Evolutionary conservation across 208 protist species (phyloP).

Genomic region (Acanthamoeba lugdunensis): DNA sequence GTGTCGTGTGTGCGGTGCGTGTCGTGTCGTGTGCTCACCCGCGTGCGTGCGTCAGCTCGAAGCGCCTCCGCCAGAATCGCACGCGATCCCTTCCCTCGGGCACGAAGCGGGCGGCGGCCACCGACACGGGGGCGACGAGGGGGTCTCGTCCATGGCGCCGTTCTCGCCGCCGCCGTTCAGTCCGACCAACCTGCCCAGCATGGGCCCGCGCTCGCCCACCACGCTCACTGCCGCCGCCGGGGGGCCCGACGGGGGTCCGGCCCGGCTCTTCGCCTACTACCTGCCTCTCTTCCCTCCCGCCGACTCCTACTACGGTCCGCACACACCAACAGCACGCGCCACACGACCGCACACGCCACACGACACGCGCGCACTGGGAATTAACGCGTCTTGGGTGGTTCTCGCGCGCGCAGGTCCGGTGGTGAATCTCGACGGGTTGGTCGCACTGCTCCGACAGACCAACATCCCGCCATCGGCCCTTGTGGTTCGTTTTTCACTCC

Average conservation of each 20-base stretch:
- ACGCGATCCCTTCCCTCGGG: background rate
- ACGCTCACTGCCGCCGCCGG: background rate
- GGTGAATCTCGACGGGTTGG: background rate
- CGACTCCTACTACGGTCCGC: background rate
- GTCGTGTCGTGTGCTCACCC: background rate
- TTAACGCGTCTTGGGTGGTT: background rate
- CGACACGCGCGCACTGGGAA: too few relatives aligned
- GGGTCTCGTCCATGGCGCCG: background rate
- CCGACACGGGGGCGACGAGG: too few relatives aligned
- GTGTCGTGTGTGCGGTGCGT: background rate
- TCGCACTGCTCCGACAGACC: background rate
- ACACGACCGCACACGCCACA: background rate
- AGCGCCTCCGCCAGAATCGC: background rate
- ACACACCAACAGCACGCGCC: too few relatives aligned
- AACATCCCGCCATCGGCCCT: background rate
- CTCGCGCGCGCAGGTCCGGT: background rate
- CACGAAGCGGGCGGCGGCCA: too few relatives aligned
- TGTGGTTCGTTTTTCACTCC: background rate
- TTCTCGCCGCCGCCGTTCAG: slow-evolving; percentile 5
- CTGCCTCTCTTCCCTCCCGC: slow-evolving; percentile 9
- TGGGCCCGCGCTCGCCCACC: background rate
- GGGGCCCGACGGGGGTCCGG: background rate
- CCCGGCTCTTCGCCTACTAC: background rate
- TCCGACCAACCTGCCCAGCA: background rate
- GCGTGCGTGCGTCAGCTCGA: too few relatives aligned